Conservation (phyloP, 306 rosid species). For the Cicer judaicum region DNA sequence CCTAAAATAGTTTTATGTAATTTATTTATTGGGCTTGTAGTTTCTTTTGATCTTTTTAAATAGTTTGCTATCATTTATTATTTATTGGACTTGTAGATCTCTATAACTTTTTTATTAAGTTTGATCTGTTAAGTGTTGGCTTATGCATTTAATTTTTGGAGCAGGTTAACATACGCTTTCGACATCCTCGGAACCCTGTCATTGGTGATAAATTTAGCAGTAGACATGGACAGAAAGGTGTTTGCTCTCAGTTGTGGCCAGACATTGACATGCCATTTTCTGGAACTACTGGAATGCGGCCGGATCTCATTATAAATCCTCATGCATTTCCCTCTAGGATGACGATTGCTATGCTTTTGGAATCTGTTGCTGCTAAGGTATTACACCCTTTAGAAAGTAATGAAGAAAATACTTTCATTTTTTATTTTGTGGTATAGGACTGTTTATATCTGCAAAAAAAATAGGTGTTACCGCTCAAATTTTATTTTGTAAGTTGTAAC, state of each 20-base stretch:
- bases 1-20: slow-evolving; percentile 3
- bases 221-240: slow-evolving; percentile 99
- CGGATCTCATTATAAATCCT: slow-evolving; percentile 97
- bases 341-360: slow-evolving; percentile 99
- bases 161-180: slow-evolving; percentile 89
- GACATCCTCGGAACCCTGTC: slow-evolving; percentile 89
- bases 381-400: not conserved
- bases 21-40: slow-evolving; percentile 9
- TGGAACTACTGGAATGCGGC: slow-evolving; percentile 94
- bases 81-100: slow-evolving; percentile 22
- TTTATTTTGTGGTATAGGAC: not conserved
- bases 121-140: slow-evolving; percentile 20
- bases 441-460: not conserved
- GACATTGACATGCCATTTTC: slow-evolving; percentile 98
- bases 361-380: slow-evolving; percentile 98
- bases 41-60: not conserved
- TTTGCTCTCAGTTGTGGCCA: slow-evolving; percentile 99
- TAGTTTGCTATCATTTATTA: slow-evolving; percentile 13
- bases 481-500: too few relatives aligned
- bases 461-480: not conserved
- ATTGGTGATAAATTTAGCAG: slow-evolving; percentile 99
- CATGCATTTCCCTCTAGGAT: slow-evolving; percentile 99
- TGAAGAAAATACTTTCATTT: not conserved
- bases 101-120: not conserved
- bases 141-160: slow-evolving; percentile 35